phyloP scores from a whole-genome alignment of 2,329 filamentous ascomycete genomes.

The Sporothrix inflata region DNA sequence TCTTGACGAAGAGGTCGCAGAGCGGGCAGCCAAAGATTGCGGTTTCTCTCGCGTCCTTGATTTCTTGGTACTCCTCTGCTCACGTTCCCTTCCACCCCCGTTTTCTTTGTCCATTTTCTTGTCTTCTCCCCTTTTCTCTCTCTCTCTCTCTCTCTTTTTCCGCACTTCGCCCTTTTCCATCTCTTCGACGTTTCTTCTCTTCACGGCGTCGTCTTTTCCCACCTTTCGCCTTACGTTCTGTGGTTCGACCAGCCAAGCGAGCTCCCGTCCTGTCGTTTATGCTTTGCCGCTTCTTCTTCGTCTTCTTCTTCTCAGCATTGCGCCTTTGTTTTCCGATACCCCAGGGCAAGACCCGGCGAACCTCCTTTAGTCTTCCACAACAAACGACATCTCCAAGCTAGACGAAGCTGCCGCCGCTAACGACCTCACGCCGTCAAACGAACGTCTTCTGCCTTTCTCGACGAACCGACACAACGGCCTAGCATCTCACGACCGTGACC shows the following conservation, averaged over 20 bases:
- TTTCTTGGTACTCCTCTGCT: constrained; percentile 16
- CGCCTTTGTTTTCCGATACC: constrained; percentile 11
- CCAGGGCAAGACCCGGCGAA: constrained; percentile 13
- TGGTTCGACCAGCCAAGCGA: not conserved
- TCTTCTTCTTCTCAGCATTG: not conserved
- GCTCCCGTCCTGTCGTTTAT: constrained; percentile 2
- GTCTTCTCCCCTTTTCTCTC: not conserved
- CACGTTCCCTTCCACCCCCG: constrained; percentile 8
- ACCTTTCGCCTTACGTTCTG: not conserved
- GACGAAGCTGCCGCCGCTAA: constrained; percentile 19
- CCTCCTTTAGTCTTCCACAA: not conserved
- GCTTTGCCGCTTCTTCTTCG: not conserved
- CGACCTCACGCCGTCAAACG: constrained; percentile 14
- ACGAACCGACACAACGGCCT: not conserved
- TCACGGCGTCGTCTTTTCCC: constrained; percentile 4
- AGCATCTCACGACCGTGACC: not conserved
- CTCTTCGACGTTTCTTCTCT: not conserved
- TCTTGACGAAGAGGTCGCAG: constrained; percentile 23
- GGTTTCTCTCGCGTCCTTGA: constrained; percentile 17
- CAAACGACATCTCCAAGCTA: not conserved
- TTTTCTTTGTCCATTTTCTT: constrained; percentile 8
- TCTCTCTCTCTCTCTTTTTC: constrained; percentile 23
- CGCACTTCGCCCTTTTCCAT: not conserved
- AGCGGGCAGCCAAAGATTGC: constrained; percentile 25
- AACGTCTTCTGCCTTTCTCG: not conserved